Conservation (phyloP, 495 filamentous ascomycete species). For the Neurospora tetrasperma region DNA sequence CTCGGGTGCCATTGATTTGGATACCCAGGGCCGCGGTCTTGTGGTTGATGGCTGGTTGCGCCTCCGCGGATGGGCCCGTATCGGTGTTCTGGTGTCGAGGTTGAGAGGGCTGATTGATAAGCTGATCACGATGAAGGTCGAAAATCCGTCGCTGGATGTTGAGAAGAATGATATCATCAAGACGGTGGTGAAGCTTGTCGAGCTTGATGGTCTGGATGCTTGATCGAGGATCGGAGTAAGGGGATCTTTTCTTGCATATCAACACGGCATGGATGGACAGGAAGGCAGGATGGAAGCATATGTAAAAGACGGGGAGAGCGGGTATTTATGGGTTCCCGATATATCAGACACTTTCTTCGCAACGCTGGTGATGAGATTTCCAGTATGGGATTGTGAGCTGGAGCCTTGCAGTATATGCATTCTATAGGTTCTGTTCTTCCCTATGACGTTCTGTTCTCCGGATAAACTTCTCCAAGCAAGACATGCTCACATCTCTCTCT, state of each 20-base stretch:
- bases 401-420: neutral
- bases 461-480: neutral
- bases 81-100: conserved; percentile 79
- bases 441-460: neutral
- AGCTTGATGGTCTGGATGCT: conserved; percentile 76
- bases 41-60: conserved; percentile 90
- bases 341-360: neutral
- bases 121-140: conserved; percentile 65
- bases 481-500: neutral
- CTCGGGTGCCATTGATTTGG: conserved; percentile 69
- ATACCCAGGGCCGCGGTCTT: conserved; percentile 79
- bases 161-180: conserved; percentile 58
- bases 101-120: conserved; percentile 79
- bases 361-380: neutral
- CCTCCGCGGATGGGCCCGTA: conserved; percentile 85
- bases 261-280: neutral
- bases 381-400: neutral
- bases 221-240: conserved; percentile 3
- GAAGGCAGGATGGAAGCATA: neutral
- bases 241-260: neutral
- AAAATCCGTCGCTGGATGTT: conserved; percentile 49
- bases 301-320: neutral
- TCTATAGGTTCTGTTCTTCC: neutral
- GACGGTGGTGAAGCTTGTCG: conserved; percentile 66
- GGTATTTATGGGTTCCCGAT: neutral